Base-by-base conservation (phyloP, 768 basidiomycete species). In the Leucosporidium yakuticum region DNA sequence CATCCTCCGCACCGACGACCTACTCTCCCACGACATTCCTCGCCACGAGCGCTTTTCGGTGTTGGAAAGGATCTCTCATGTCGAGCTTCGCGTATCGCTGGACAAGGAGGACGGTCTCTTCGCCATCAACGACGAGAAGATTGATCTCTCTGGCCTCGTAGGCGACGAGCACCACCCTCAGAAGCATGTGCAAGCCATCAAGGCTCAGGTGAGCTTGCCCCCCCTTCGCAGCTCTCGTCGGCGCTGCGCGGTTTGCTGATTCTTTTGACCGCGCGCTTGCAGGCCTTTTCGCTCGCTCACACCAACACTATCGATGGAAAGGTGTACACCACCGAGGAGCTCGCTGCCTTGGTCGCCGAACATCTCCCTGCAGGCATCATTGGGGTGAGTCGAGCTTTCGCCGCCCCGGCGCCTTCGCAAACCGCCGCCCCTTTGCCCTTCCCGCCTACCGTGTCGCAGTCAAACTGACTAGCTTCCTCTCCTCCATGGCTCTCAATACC, bases 1-100 rank as follows among this genome's bases (percentile, higher is more conserved):
- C 36, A 44, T 60, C 25, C 25, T 60, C n/a, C 59, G 59, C 14
- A 60, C 59, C 44, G 59, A 60, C 19, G 59, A 60, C 59, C 44
- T 60, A 0, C 19, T 60, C 14, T 60, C 59, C 25, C 25, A 60
- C 44, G 27, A 17, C 19, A 60, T 27, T 2, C 59, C 59, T 19
- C n/a, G 15, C 14, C 59, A 44, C 39, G 17, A 25, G 12, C 58
- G 58, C 58, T 59, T 39, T 8, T 36, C n/a, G 39, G 29, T 59
- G n/a, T 39, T 59, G 39, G 36, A 39, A 9, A 39, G 58, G 6
- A 2, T 59, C 39, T 15, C 58, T 12, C 58, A 59, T 27, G 4
- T 59, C 58, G 58, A 25, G 39, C 36, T 59, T 6, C 23, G 44
- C 9, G 39, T 59, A 11, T 44, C 44, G 39, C 39, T 59, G 12